Base-by-base conservation (phyloP, 2,329 filamentous ascomycete species). In the Neonectria faginata region DNA sequence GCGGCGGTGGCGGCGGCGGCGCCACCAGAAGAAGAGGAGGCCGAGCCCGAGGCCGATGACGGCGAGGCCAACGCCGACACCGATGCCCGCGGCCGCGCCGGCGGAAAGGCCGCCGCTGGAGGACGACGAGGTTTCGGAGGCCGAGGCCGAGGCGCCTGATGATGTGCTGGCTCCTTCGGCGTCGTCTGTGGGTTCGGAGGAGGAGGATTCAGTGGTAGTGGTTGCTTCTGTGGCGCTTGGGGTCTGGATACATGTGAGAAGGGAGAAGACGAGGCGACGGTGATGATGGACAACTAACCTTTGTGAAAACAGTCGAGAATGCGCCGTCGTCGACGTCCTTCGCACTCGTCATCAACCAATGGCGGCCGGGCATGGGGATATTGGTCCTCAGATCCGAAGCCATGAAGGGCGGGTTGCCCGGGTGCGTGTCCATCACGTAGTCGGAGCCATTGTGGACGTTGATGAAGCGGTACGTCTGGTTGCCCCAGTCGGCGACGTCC, bases 261-360 rank as follows among this genome's bases (percentile, higher is more conserved):
- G 25, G 20, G 47, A 20, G 16, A 31, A 50, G 5, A 29, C 9
- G 29, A 29, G 25, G 25, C 16, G 36, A 6, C 6, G 16, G 16
- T 31, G 25, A 11, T 31, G 27, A 50, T 18, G n/a, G n/a, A 71
- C 59, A 61, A 76, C 72, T 60, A 62, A 76, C 76, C 29, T 73
- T 71, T 8, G 70, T 72, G 20, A 76, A 78, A 9, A 72, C 67
- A 0, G 78, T 80, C 1, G 76, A 79, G 47, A 74, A 79, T 2
- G 73, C 75, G 1, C 71, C 72, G 14, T 79, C 75, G 31, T 79
- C 60, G 0, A 80, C 73, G 1, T 70, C 36, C 1, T 67, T 69
- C 1, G 70, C 72, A 16, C 76, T 78, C 3, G 72, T 75, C 69
- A 79, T 72, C 45, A 79, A 64, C 77, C 78, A 80, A 10, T 75